phyloP scores from a whole-genome alignment of 2,329 filamentous ascomycete genomes.

The Aspergillus sp. region DNA sequence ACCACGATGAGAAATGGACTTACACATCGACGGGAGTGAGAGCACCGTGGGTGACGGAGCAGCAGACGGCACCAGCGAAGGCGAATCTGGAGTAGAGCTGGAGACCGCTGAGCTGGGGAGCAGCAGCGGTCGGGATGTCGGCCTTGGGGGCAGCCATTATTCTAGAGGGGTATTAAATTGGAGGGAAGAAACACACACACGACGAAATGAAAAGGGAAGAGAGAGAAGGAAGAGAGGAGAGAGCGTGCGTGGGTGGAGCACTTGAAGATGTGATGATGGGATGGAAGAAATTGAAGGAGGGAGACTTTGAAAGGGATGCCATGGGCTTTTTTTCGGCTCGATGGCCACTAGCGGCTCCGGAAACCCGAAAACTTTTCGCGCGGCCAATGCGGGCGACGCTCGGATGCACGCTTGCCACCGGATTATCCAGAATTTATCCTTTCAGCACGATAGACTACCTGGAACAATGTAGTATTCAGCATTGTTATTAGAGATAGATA shows the following conservation, averaged over 20 bases:
- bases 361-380: conserved; percentile 34
- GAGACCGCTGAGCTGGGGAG: conserved; percentile 56
- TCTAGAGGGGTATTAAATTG: conserved; percentile 14
- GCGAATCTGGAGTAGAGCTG: conserved; percentile 93
- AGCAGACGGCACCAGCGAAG: conserved; percentile 96
- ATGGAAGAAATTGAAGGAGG: conserved; percentile 11
- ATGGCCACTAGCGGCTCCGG: conserved; percentile 20
- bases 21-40: conserved; percentile 99
- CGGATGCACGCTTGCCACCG: conserved; percentile 17
- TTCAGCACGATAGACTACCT: not conserved
- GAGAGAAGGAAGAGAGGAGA: conserved; percentile 12
- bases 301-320: conserved; percentile 25
- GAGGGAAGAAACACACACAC: not conserved
- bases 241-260: conserved; percentile 13
- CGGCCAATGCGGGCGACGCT: conserved; percentile 21
- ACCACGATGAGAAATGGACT: conserved; percentile 46
- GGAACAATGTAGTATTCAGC: no score
- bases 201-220: conserved; percentile 11
- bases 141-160: conserved; percentile 43
- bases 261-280: conserved; percentile 18
- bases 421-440: not conserved
- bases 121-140: conserved; percentile 11
- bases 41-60: conserved; percentile 93
- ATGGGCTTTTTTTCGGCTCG: not conserved
- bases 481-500: no score